Conservation (phyloP, 2,329 filamentous ascomycete genomes). For the Laburnicola sp. region DNA sequence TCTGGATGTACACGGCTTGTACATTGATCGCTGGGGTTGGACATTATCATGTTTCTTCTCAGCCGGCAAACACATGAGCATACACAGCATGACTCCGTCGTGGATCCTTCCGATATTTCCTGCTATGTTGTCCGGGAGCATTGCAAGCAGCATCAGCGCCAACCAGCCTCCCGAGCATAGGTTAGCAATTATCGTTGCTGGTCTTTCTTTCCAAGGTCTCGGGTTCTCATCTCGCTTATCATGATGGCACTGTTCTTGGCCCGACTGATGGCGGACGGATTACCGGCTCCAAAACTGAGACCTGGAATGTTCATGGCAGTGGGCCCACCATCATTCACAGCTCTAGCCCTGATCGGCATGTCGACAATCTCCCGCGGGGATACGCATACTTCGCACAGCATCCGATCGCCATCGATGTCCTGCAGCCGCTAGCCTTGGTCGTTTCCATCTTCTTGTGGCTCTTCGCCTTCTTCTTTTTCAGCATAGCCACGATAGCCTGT, state of each 20-base stretch:
- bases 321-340: slow-evolving; percentile 28
- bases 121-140: slow-evolving; percentile 36
- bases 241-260: slow-evolving; percentile 72
- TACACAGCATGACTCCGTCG: slow-evolving; percentile 41
- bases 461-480: slow-evolving; percentile 5
- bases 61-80: slow-evolving; percentile 28
- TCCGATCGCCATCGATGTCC: slow-evolving; percentile 1
- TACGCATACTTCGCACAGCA: slow-evolving; percentile 4
- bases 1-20: slow-evolving; percentile 67
- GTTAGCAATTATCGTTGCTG: slow-evolving; percentile 61
- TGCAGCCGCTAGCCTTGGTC: slow-evolving; percentile 3
- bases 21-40: slow-evolving; percentile 63
- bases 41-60: slow-evolving; percentile 51
- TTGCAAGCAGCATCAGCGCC: slow-evolving; percentile 32
- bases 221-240: slow-evolving; percentile 64
- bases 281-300: slow-evolving; percentile 44
- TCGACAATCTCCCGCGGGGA: background rate
- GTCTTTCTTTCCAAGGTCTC: slow-evolving; percentile 67
- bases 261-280: slow-evolving; percentile 64
- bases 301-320: slow-evolving; percentile 56
- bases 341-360: slow-evolving; percentile 7
- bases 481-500: background rate
- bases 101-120: slow-evolving; percentile 36
- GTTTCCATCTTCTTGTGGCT: slow-evolving; percentile 3
- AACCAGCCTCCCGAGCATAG: slow-evolving; percentile 25